Conservation (phyloP, 1,284 basidiomycete genomes). For the Tranzscheliella williamsii region DNA sequence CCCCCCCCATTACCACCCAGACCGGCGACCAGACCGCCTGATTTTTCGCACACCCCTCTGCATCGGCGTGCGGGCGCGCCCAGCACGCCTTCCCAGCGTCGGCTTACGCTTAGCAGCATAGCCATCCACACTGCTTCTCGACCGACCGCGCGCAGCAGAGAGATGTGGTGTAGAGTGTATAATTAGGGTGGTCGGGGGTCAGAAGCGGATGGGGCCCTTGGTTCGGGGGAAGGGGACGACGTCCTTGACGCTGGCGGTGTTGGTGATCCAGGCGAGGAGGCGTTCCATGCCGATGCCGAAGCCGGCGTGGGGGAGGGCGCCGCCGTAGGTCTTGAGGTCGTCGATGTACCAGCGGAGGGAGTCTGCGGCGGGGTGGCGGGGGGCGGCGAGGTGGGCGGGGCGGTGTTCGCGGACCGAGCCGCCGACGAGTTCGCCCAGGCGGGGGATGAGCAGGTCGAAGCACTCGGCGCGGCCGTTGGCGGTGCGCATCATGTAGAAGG, state of each 20-base stretch:
- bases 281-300: slow-evolving; percentile 58
- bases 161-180: no score
- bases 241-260: slow-evolving; percentile 53
- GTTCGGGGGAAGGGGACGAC: slow-evolving; percentile 48
- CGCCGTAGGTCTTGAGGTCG: slow-evolving; percentile 50
- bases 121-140: no score
- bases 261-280: slow-evolving; percentile 51
- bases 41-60: no score
- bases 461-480: slow-evolving; percentile 70
- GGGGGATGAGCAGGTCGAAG: slow-evolving; percentile 89
- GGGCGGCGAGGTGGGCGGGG: slow-evolving; percentile 57
- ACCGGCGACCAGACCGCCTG: no score
- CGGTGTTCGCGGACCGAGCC: slow-evolving; percentile 89
- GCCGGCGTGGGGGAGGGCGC: slow-evolving; percentile 48
- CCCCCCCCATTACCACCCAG: no score
- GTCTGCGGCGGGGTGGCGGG: background rate
- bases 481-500: slow-evolving; percentile 86
- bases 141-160: no score
- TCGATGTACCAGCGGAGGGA: slow-evolving; percentile 48
- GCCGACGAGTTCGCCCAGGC: slow-evolving; percentile 85
- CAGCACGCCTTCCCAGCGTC: no score
- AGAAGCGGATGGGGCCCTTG: slow-evolving; percentile 45
- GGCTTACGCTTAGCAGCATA: no score
- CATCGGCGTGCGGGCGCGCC: no score
- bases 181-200: no score